Evolutionary conservation across 2,329 filamentous ascomycete genomes (phyloP).

Genomic region (Leptographium flavum): DNA sequence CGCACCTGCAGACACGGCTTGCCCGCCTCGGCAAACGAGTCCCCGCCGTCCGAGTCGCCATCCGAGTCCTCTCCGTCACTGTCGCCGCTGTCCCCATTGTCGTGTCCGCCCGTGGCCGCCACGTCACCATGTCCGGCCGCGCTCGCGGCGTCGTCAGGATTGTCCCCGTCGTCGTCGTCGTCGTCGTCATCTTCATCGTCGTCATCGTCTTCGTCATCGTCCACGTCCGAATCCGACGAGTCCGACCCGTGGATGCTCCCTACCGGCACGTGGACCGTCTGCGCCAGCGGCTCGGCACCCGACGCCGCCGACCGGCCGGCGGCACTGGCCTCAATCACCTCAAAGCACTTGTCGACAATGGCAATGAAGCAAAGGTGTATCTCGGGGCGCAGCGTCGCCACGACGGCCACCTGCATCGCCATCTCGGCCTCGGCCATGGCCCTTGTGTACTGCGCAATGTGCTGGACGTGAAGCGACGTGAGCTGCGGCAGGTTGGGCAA

Average conservation of each 20-base stretch:
- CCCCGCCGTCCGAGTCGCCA: constrained; percentile 14
- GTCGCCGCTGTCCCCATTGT: constrained; percentile 14
- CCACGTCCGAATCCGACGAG: constrained; percentile 21
- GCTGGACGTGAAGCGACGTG: constrained; percentile 27
- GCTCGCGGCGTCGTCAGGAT: constrained; percentile 20
- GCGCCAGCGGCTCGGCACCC: constrained; percentile 13
- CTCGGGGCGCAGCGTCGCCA: constrained; percentile 61
- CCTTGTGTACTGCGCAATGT: constrained; percentile 12
- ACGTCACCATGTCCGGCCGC: constrained; percentile 10
- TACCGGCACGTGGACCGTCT: constrained; percentile 12
- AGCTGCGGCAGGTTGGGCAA: constrained; percentile 58
- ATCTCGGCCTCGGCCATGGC: constrained; percentile 46
- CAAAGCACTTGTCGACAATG: constrained; percentile 65
- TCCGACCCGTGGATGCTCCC: constrained; percentile 9
- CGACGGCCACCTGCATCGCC: constrained; percentile 63
- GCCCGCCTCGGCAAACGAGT: constrained; percentile 33
- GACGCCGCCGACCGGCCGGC: neutral
- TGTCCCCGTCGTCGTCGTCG: constrained; percentile 26
- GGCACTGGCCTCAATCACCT: constrained; percentile 47
- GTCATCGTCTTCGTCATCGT: constrained; percentile 29
- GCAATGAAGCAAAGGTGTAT: constrained; percentile 67
- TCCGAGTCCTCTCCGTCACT: constrained; percentile 11
- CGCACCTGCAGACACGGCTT: constrained; percentile 43
- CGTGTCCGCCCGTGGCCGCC: constrained; percentile 12
- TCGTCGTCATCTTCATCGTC: constrained; percentile 34